Evolutionary conservation across 352 stramenopile genomes (phyloP), one percentile per base, ranked within the genome.

Genomic region (Phytophthora sansomeana): DNA sequence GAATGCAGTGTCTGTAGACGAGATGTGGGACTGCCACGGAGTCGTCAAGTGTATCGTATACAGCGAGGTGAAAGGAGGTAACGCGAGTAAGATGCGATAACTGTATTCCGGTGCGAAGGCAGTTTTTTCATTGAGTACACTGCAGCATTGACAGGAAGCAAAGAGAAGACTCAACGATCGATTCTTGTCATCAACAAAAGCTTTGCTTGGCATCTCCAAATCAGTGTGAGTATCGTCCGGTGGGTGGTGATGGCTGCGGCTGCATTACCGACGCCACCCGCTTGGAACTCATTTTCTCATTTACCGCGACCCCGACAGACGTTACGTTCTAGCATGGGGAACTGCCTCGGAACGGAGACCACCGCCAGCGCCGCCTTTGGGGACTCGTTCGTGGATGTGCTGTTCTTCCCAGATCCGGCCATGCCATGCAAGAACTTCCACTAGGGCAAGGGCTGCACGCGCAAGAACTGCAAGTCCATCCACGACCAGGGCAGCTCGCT

Each of bases 301-400:
- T 62, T 55, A 39, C 44, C 21, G 21, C 30, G 4, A 36, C 17
- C 10, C 13, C 26, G 30, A 17, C 36, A 58, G 16, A 42, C 16
- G 32, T 10, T 29, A 4, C n/a, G 29, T 52, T 11, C 17, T 6
- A 52, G 8, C 29, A 91, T 91, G 83, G 80, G 83, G 21, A 91
- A 90, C 61, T 90, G 83, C 59, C 64, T 91, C 19, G 78, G 78
- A 41, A 43, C 39, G 14, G 48, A 65, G 4, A 53, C 69, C 42
- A 32, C 58, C 19, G 36, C 49, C 58, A 52, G 53, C 58, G 21
- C 16, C 35, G 41, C 32, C 26, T 58, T 47, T 11, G 49, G 70
- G 28, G 82, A 90, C 69, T 88, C 82, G 72, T 90, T 89, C 58
- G 73, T 87, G 39, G 83, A 91, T 44, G 83, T 85, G 55, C 58